Evolutionary conservation across 2,329 filamentous ascomycete genomes (phyloP).

Genomic region (Xylariomycetidae sp.): DNA sequence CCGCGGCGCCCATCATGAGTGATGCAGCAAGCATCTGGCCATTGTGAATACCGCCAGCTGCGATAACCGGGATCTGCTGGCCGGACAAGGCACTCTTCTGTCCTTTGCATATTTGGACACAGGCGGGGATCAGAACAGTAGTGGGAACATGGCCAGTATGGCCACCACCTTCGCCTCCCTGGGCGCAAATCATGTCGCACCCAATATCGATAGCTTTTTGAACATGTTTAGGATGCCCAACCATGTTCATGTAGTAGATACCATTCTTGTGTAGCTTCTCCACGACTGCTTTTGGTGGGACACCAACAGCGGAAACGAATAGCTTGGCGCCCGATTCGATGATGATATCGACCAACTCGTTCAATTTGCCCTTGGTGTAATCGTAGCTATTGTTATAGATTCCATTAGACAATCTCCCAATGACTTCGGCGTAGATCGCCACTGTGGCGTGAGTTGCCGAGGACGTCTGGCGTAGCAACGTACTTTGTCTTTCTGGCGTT

Average conservation of each 20-base stretch:
- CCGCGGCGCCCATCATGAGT: slow-evolving; percentile 86
- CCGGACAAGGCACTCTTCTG: slow-evolving; percentile 85
- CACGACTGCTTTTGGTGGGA: slow-evolving; percentile 83
- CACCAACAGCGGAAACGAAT: slow-evolving; percentile 94
- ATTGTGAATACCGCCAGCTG: slow-evolving; percentile 91
- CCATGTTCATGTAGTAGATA: slow-evolving; percentile 99
- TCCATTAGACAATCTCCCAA: slow-evolving; percentile 11
- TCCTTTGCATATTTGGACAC: slow-evolving; percentile 75
- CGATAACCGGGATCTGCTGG: slow-evolving; percentile 82
- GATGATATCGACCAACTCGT: slow-evolving; percentile 84
- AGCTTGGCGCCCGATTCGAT: slow-evolving; percentile 88
- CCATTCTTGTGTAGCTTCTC: slow-evolving; percentile 84
- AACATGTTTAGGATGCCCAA: slow-evolving; percentile 98
- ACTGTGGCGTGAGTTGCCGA: slow-evolving; percentile 2
- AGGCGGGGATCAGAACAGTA: slow-evolving; percentile 85
- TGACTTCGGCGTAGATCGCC: background rate
- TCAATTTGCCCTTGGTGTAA: slow-evolving; percentile 98
- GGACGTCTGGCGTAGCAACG: slow-evolving; percentile 18
- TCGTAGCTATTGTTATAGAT: slow-evolving; percentile 67
- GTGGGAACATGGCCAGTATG: slow-evolving; percentile 95
- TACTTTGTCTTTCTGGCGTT: slow-evolving; percentile 91
- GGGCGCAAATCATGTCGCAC: slow-evolving; percentile 94
- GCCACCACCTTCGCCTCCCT: slow-evolving; percentile 95
- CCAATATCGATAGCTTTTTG: slow-evolving; percentile 91
- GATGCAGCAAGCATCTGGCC: slow-evolving; percentile 85